phyloP scores from a whole-genome alignment of 23 red algal species.

The Pyropia haitanensis region DNA sequence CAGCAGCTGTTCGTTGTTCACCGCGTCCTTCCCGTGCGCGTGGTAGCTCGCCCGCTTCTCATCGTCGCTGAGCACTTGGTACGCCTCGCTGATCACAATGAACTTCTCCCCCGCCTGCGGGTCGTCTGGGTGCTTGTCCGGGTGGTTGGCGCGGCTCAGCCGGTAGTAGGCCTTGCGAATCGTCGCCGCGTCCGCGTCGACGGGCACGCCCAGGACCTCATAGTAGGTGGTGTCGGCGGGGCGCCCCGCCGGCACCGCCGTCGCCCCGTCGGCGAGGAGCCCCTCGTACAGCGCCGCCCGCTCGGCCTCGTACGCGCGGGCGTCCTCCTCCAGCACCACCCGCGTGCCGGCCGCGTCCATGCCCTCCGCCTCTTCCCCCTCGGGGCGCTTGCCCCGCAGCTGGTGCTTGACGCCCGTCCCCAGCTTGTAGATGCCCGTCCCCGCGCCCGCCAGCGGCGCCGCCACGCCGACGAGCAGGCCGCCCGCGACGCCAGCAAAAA shows the following conservation, averaged over 20 bases:
- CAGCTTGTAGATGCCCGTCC: constrained; percentile 41
- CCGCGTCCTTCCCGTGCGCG: constrained; percentile 24
- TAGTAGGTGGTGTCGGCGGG: constrained; percentile 62
- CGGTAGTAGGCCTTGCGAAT: constrained; percentile 87
- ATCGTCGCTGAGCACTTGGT: constrained; percentile 61
- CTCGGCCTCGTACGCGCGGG: constrained; percentile 7
- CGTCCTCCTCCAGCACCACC: too few relatives aligned
- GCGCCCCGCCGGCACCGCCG: constrained; percentile 5
- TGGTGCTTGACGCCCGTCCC: constrained; percentile 13
- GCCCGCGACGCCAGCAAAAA: constrained; percentile 29
- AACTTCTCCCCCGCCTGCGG: constrained; percentile 67
- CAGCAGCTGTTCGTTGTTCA: constrained; percentile 17
- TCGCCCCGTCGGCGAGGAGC: constrained; percentile 9
- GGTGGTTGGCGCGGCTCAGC: constrained; percentile 63
- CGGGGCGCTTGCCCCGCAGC: too few relatives aligned
- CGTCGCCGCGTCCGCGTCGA: constrained; percentile 55
- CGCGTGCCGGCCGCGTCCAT: too few relatives aligned
- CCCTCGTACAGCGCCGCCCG: constrained; percentile 22
- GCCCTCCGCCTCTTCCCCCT: too few relatives aligned
- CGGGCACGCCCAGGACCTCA: constrained; percentile 53
- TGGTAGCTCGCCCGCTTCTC: constrained; percentile 58
- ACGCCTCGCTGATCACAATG: constrained; percentile 68
- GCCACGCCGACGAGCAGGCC: constrained; percentile 41
- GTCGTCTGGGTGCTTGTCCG: constrained; percentile 55
- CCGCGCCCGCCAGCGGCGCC: constrained; percentile 22